Evolutionary conservation across 192 early-diverging fungal genomes (phyloP), one percentile per base, ranked within the genome.

Genomic region (Coemansia sp.): DNA sequence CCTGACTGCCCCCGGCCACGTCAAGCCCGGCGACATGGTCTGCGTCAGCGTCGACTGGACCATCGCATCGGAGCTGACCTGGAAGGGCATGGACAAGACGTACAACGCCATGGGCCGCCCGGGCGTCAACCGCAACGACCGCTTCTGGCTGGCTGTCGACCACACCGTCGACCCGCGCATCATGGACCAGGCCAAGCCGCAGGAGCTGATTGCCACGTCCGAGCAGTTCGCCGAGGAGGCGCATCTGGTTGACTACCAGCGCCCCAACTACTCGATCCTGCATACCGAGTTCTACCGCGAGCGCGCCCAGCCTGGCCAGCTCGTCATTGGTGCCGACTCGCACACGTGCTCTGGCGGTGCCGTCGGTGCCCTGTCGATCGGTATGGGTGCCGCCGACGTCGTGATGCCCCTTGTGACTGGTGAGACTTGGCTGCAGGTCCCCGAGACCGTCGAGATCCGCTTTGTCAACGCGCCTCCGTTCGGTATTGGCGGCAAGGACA

Each of bases 41-140:
- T 91, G 89, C 59, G 89, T 91, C 22, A 75, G 81, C 8, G 89
- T 91, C 9, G 89, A 91, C 73, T 91, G 89, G 89, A 91, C 89
- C 19, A 80, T 91, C 58, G 89, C 88, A 7, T 88, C 87, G 10
- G 89, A 91, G 62, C 79, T 87, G 61, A 88, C 88, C n/a, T 91
- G 89, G 89, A 85, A 87, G 67, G 88, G 89, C 47, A 91, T 91
- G 89, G 83, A 91, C 78, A 89, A 91, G 83, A 89, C 87, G 14
- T 91, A 87, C 78, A 83, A 88, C 46, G 72, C 79, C 39, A 85
- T 91, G 84, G 87, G 87, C n/a, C 82, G 85, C 13, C 89, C 89
- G 18, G 78, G 71, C 52, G 82, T 89, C 45, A 82, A 89, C 80
- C 83, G 88, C 57, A 88, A 88, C 63, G 88, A 91, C 44, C 84